These are phyloP conservation scores for Emmonsiellopsis sp. DNA, from an alignment of 2,329 filamentous ascomycete genomes.

Conservation along the genomic window DNA sequence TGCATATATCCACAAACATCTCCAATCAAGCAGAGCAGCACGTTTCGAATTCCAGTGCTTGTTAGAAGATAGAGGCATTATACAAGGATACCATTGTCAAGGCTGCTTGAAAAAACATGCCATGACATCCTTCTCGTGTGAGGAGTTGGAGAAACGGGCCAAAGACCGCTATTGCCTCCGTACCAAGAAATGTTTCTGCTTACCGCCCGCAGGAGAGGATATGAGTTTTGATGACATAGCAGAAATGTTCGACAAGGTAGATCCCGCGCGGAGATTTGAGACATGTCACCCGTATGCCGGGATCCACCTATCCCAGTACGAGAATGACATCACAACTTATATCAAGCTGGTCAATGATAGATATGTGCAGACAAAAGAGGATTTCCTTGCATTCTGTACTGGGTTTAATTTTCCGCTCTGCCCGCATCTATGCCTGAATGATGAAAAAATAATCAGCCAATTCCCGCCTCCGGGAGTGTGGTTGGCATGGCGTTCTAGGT, in stretches of 20 bases:
- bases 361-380: neutral
- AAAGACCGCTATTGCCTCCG: slow-evolving; percentile 1
- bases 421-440: neutral
- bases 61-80: neutral
- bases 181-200: neutral
- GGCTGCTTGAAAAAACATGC: neutral
- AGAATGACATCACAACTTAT: neutral
- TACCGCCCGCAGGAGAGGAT: neutral
- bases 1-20: neutral
- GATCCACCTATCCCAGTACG: neutral
- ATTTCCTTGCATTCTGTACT: neutral
- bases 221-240: neutral
- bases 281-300: neutral
- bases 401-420: neutral
- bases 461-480: neutral
- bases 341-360: neutral
- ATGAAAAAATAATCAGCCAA: neutral
- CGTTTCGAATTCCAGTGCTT: neutral
- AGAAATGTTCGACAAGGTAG: neutral
- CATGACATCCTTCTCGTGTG: neutral
- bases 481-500: too few relatives aligned
- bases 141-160: neutral
- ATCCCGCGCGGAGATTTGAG: neutral
- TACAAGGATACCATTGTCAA: neutral
- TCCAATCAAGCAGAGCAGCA: neutral